These are phyloP conservation scores for Prunus mira DNA, from an alignment of 306 rosid genomes.

Conservation along the genomic window DNA sequence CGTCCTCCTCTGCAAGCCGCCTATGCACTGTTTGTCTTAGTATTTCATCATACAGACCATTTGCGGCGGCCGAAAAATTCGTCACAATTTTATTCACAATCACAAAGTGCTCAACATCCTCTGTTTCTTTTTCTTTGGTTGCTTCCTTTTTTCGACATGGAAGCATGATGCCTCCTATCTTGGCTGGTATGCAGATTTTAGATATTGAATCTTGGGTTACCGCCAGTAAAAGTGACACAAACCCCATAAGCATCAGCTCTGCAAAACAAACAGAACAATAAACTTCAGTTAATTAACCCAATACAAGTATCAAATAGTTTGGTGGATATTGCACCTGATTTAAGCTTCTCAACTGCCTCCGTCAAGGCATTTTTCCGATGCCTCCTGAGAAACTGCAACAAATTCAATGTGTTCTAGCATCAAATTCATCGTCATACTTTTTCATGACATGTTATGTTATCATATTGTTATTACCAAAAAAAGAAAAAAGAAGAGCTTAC, in stretches of 20 bases:
- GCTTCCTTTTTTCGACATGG: conserved; percentile 21
- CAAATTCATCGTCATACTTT: neutral
- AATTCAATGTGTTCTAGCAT: neutral
- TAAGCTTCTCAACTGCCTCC: conserved; percentile 35
- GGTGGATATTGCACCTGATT: conserved; percentile 26
- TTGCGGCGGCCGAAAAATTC: neutral
- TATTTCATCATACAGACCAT: conserved; percentile 3
- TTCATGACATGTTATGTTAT: neutral
- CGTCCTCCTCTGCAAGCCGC: conserved; percentile 17
- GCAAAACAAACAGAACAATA: neutral
- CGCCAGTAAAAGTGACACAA: conserved; percentile 35
- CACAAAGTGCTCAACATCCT: neutral
- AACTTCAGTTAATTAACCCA: neutral
- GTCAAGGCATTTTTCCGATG: conserved; percentile 20
- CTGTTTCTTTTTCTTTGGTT: neutral
- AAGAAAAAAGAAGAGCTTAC: neutral
- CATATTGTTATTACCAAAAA: neutral
- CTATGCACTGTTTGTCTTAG: neutral
- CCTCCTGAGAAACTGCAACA: conserved; percentile 31
- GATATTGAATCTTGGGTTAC: conserved; percentile 28
- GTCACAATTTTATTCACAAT: neutral
- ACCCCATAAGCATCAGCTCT: conserved; percentile 44
- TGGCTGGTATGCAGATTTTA: conserved; percentile 35
- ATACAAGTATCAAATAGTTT: neutral
- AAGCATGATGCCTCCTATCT: conserved; percentile 30